These are phyloP conservation scores for Vigna unguiculata DNA, from an alignment of 306 rosid genomes.

Conservation along the genomic window DNA sequence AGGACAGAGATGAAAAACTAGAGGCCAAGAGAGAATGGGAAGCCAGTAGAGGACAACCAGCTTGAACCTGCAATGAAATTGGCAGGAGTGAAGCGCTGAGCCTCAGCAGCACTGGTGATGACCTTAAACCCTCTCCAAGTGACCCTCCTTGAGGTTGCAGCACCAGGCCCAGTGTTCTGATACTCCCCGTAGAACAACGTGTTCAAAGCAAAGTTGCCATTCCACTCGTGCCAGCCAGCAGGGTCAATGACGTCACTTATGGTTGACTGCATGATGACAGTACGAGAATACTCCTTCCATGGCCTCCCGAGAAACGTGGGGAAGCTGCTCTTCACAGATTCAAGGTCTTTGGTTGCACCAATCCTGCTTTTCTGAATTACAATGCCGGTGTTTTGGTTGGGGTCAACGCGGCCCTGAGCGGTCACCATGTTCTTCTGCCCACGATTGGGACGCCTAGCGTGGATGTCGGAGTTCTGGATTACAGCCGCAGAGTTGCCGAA, in stretches of 20 bases:
- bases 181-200: conserved; percentile 68
- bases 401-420: conserved; percentile 78
- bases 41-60: conserved; percentile 67
- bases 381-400: conserved; percentile 84
- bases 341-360: conserved; percentile 66
- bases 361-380: conserved; percentile 72
- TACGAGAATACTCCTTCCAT: conserved; percentile 76
- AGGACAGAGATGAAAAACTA: neutral
- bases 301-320: conserved; percentile 75
- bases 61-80: conserved; percentile 60
- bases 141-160: conserved; percentile 63
- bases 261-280: conserved; percentile 65
- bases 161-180: conserved; percentile 65
- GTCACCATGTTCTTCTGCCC: conserved; percentile 83
- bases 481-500: conserved; percentile 80
- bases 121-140: conserved; percentile 71
- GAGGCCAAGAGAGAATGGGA: conserved; percentile 66
- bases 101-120: conserved; percentile 62
- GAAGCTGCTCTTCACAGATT: conserved; percentile 45
- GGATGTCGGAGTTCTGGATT: conserved; percentile 70
- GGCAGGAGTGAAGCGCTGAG: conserved; percentile 53
- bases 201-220: conserved; percentile 60
- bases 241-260: conserved; percentile 66
- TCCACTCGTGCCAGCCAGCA: conserved; percentile 72
- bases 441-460: conserved; percentile 66